Percentiles rank a stretch among this genome's conserved stretches.
These are phyloP conservation scores for Iris pallida DNA, from an alignment of 116 monocot genomes.

Conservation along the genomic window DNA sequence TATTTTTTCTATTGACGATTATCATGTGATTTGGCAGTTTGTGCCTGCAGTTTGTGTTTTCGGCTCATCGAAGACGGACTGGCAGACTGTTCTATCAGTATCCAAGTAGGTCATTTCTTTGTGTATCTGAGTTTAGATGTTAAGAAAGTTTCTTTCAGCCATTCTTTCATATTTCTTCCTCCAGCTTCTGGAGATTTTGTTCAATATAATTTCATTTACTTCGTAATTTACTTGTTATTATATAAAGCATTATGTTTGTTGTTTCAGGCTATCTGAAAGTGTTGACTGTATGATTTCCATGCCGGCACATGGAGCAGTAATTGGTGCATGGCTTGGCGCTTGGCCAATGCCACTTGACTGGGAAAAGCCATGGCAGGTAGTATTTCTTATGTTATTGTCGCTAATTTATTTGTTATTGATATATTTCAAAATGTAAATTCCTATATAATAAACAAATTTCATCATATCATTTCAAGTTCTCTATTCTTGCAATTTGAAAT, in stretches of 20 bases:
- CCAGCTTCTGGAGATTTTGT: no score
- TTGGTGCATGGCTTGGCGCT: slow-evolving; percentile 97
- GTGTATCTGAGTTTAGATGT: no score
- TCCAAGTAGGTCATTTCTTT: slow-evolving; percentile 44
- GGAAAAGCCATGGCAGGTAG: slow-evolving; percentile 98
- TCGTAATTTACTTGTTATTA: not conserved
- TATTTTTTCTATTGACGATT: not conserved
- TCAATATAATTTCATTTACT: no score
- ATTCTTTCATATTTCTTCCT: slow-evolving; percentile 2
- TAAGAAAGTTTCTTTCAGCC: not conserved
- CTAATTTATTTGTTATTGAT: no score
- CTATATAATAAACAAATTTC: no score
- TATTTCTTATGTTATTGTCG: not conserved
- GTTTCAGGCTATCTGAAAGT: slow-evolving; percentile 35
- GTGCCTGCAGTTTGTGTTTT: slow-evolving; percentile 80
- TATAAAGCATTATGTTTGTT: not conserved
- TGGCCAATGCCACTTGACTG: slow-evolving; percentile 99
- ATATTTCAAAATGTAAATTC: no score
- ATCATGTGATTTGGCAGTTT: slow-evolving; percentile 43
- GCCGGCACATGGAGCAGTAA: slow-evolving; percentile 80
- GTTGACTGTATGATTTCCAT: slow-evolving; percentile 65
- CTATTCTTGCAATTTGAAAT: no score
- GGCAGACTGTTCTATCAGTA: slow-evolving; percentile 52
- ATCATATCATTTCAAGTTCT: no score
- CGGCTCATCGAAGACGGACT: slow-evolving; percentile 65